phyloP scores from a whole-genome alignment of 345 rosid species.

The Eucalyptus curtisii region DNA sequence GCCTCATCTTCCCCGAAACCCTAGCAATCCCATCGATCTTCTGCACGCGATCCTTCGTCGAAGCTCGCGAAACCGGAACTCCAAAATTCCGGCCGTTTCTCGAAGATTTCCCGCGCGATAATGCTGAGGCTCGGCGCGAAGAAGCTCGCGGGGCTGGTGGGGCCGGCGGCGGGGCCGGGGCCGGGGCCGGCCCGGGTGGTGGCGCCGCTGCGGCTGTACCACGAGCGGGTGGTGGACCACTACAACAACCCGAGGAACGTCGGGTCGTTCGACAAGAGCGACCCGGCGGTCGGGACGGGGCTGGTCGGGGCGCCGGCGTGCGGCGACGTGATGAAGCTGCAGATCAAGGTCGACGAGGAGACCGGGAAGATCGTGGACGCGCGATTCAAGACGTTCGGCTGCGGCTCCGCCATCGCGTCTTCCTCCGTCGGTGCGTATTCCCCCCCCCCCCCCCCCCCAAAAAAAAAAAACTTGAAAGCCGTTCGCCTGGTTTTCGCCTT shows the following conservation, averaged over 20 bases:
- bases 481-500: neutral
- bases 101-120: neutral
- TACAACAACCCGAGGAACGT: conserved; percentile 94
- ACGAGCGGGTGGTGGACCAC: conserved; percentile 94
- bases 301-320: conserved; percentile 99
- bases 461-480: no score
- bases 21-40: neutral
- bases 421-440: conserved; percentile 66
- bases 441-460: rapidly evolving
- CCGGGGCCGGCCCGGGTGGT: neutral
- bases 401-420: conserved; percentile 97
- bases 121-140: conserved; percentile 46
- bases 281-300: conserved; percentile 79
- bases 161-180: neutral
- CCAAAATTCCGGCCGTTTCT: neutral
- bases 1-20: neutral
- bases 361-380: conserved; percentile 85
- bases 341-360: conserved; percentile 80
- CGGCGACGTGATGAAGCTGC: conserved; percentile 99
- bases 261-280: conserved; percentile 89
- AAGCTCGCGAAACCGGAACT: neutral
- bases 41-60: neutral
- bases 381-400: conserved; percentile 95
- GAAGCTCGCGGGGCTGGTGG: conserved; percentile 22
- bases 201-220: conserved; percentile 41